Evolutionary conservation across 2,329 filamentous ascomycete genomes (phyloP), one percentile per base, ranked within the genome.

Genomic region (Decorospora gaudefroyi): DNA sequence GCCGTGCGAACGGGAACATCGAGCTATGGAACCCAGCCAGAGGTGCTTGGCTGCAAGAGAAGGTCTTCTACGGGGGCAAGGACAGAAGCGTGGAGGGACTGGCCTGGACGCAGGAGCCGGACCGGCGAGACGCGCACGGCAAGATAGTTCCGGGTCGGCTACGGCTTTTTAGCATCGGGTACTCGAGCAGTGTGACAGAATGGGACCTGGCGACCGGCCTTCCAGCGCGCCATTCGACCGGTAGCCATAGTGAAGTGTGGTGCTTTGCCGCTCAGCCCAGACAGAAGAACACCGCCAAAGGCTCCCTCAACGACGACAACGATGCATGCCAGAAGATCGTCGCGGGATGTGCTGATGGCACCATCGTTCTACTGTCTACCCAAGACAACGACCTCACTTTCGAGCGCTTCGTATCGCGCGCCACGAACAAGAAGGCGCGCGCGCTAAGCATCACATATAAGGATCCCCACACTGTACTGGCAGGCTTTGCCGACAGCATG

Each of bases 221-320:
- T 42, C 88, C 90, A 8, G 81, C 86, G 72, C 83, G 87, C 46
- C 87, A 95, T 70, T 90, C 89, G 12, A 90, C 88, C 61, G 93
- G 92, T 31, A 95, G 95, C 70, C 90, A 95, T 70, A 91, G 90
- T 55, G 91, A 96, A 64, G 92, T 97, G 50, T 99, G 93, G 93
- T 97, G 92, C 72, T 81, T 99, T 61, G 89, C 88, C 46, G 88
- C 86, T 10, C 92, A 96, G 72, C 93, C 92, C 3, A 76, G 77
- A 53, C 74, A 72, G 68, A 72, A 75, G 46, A 47, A 67, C 9
- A 46, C 36, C 11, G 21, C 30, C 16, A 54, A 55, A 28, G 49
- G 48, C n/a, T 34, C 38, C 11, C 40, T 39, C 1, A 53, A 58
- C 4, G 61, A 63, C 8, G 59, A 60, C 19, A 58, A 62, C 46